These are phyloP conservation scores for Dentipellis sp. DNA, from an alignment of 768 basidiomycete species.

Conservation along the genomic window DNA sequence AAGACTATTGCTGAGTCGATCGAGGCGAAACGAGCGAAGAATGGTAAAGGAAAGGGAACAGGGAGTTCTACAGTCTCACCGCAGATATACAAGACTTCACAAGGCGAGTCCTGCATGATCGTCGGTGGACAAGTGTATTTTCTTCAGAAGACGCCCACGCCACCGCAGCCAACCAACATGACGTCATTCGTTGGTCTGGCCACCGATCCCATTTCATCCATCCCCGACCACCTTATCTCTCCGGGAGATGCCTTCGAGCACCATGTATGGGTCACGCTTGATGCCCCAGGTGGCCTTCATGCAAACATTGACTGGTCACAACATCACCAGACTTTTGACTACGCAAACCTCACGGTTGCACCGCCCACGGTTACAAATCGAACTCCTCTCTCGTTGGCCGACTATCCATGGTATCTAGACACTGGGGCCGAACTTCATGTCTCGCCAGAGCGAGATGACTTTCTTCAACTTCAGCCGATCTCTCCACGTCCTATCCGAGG, in stretches of 20 bases:
- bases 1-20: not conserved
- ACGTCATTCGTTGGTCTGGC: not conserved
- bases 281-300: too few relatives aligned
- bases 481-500: slow-evolving; percentile 17
- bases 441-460: slow-evolving; percentile 18
- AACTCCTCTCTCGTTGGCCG: not conserved
- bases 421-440: slow-evolving; percentile 20
- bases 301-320: not conserved
- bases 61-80: not conserved
- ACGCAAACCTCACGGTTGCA: not conserved
- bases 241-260: not conserved
- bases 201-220: not conserved
- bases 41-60: not conserved
- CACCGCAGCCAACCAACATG: not conserved
- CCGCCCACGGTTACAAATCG: not conserved
- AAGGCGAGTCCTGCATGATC: not conserved
- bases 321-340: not conserved
- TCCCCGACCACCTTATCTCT: not conserved
- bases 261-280: not conserved
- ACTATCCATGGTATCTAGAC: slow-evolving; percentile 17
- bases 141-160: not conserved
- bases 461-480: slow-evolving; percentile 17
- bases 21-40: not conserved
- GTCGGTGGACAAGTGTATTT: not conserved
- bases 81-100: not conserved